Evolutionary conservation across 306 rosid species (phyloP), one percentile per base, ranked within the genome.

Genomic region (Fragaria nilgerrensis): DNA sequence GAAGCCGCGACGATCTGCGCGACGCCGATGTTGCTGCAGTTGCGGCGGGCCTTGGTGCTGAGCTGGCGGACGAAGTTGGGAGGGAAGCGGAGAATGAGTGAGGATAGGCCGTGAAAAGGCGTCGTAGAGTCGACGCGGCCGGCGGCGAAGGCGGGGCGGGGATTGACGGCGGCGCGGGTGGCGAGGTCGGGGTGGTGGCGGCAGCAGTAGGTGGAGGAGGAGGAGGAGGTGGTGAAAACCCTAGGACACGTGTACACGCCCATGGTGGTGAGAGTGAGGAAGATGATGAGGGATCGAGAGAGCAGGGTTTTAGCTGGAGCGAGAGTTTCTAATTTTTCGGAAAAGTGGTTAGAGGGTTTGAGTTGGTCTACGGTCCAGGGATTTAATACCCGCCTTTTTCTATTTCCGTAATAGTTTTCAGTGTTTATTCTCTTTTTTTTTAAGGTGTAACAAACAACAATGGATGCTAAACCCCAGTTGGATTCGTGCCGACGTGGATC

Each of bases 1-100:
- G 98, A 95, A 61, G 98, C 97, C 17, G 97, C 96, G n/a, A 95
- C 98, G 80, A 95, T 87, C 84, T 95, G 98, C 2, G 98, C 98
- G 55, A 95, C 97, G 16, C 97, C 97, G 85, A 95, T 95, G 87
- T 95, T 95, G 89, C 98, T 89, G 82, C 98, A 95, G 81, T 95
- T 95, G 71, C 97, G 84, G 41, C 97, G 93, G 3, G 98, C 96
- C 86, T 95, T 92, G 64, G 84, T 92, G 90, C 98, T 92, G 27
- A 95, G 88, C 86, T 92, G 97, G 75, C 96, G 91, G 77, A 88
- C 93, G 58, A 95, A 95, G 85, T 95, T 95, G 1, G 97, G 98
- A 23, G 98, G 97, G 62, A 95, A 95, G 61, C 93, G 83, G 37
- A 87, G 78, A 73, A 91, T 91, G 79, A 73, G 78, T 0, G 90